These are phyloP conservation scores for Astrephomene gubernaculifera DNA, from an alignment of 139 green algal genomes.

Conservation along the genomic window DNA sequence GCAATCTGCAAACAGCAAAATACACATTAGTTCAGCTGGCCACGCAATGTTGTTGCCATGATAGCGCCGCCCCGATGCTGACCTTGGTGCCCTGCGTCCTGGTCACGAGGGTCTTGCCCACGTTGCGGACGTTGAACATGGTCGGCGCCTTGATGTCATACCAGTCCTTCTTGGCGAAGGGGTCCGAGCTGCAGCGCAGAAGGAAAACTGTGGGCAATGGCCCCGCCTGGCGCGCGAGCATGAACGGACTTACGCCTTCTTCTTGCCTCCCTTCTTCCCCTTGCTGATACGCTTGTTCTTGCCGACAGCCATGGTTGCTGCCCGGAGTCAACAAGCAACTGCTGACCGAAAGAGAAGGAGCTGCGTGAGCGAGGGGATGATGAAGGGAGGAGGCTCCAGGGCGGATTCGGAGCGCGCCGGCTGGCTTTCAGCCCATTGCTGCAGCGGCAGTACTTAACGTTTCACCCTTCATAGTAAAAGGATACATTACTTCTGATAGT, in stretches of 20 bases:
- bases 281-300: conserved; percentile 99
- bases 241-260: conserved; percentile 90
- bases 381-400: too few species aligned
- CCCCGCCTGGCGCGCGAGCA: background rate
- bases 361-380: too few species aligned
- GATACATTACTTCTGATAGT: too few species aligned
- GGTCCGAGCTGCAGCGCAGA: conserved; percentile 84
- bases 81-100: conserved; percentile 98
- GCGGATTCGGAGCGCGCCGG: too few species aligned
- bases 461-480: too few species aligned
- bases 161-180: conserved; percentile 99
- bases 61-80: conserved; percentile 2
- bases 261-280: conserved; percentile 99
- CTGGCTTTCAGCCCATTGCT: too few species aligned
- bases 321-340: conserved; percentile 43
- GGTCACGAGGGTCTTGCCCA: conserved; percentile 99
- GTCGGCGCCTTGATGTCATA: conserved; percentile 99
- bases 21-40: too few species aligned
- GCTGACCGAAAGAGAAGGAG: conserved; percentile 46
- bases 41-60: background rate
- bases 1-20: conserved; percentile 87
- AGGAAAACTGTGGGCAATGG: background rate
- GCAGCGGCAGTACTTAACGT: too few species aligned
- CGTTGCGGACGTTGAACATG: conserved; percentile 91
- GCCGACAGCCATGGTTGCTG: conserved; percentile 62